Evolutionary conservation across 2,329 filamentous ascomycete species (phyloP).

Genomic region (Thielaviopsis euricoi): DNA sequence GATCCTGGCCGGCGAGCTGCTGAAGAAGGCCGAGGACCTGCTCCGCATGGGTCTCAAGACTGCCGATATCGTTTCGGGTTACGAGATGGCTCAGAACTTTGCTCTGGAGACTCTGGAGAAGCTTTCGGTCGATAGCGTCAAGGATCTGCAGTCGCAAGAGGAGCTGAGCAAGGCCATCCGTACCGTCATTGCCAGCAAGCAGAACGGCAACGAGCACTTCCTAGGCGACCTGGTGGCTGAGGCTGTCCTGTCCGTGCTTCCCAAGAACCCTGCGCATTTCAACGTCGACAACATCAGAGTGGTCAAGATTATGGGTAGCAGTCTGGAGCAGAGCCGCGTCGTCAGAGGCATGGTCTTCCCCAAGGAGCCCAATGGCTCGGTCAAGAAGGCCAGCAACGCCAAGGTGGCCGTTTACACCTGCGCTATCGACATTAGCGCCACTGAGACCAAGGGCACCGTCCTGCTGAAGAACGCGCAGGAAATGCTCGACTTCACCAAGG

Average conservation of each 20-base stretch:
- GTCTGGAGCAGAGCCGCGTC: conserved; percentile 81
- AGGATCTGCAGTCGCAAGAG: conserved; percentile 60
- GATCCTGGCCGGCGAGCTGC: conserved; percentile 79
- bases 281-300: conserved; percentile 98
- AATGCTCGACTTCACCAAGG: conserved; percentile 97
- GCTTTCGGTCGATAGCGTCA: conserved; percentile 78
- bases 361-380: conserved; percentile 75
- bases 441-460: conserved; percentile 97
- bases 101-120: conserved; percentile 75
- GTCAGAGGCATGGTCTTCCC: conserved; percentile 98
- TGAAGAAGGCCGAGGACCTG: conserved; percentile 94
- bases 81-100: conserved; percentile 85
- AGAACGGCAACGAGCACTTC: conserved; percentile 82
- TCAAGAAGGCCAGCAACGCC: conserved; percentile 83
- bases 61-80: conserved; percentile 90
- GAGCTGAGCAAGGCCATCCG: conserved; percentile 91
- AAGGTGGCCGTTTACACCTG: conserved; percentile 97
- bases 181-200: conserved; percentile 92
- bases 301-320: conserved; percentile 98
- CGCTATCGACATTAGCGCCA: conserved; percentile 87
- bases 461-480: conserved; percentile 94
- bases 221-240: conserved; percentile 78
- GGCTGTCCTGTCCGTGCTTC: conserved; percentile 68
- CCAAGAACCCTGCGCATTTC: conserved; percentile 91
- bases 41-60: conserved; percentile 94